A percentile compares a stretch with the other conserved stretches of the same genome.
phyloP scores from a whole-genome alignment of 78 protist species.

The Cyanophora paradoxa region DNA sequence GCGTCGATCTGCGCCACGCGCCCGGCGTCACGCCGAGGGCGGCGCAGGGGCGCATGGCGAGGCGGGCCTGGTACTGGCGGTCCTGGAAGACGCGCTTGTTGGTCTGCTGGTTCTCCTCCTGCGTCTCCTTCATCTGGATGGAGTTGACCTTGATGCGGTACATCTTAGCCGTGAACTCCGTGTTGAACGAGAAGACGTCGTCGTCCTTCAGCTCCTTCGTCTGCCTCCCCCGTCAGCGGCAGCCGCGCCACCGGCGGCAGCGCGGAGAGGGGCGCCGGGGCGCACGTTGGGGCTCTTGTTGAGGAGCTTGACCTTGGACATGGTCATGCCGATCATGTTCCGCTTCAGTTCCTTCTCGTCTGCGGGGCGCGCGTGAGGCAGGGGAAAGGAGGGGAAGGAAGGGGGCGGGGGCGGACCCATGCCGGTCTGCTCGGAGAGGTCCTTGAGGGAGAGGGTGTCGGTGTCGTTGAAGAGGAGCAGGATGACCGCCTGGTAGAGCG shows the following conservation, averaged over 20 bases:
- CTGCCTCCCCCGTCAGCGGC: too few relatives aligned
- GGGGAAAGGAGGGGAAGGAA: too few relatives aligned
- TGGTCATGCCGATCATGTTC: constrained; percentile 55
- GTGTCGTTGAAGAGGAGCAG: constrained; percentile 66
- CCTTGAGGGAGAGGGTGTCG: too few relatives aligned
- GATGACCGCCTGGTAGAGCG: constrained; percentile 72
- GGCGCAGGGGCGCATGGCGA: too few relatives aligned
- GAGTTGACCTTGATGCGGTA: constrained; percentile 69
- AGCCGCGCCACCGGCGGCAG: too few relatives aligned
- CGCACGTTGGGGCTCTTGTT: too few relatives aligned
- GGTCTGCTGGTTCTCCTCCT: constrained; percentile 71
- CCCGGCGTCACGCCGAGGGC: too few relatives aligned
- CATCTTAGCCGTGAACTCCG: constrained; percentile 45
- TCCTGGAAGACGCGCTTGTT: constrained; percentile 71
- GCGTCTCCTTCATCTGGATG: constrained; percentile 66
- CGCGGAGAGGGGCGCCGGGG: too few relatives aligned
- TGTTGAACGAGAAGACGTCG: constrained; percentile 69
- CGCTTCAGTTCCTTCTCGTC: constrained; percentile 65
- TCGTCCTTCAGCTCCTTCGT: constrained; percentile 38
- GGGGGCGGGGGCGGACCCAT: too few relatives aligned
- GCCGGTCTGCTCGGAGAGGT: too few relatives aligned
- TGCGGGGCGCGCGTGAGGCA: too few relatives aligned
- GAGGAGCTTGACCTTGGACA: constrained; percentile 49
- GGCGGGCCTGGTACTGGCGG: constrained; percentile 36
- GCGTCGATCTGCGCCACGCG: constrained; percentile 91